Base-by-base conservation (phyloP, 139 green algal genomes). In the Spirogloea muscicola region DNA sequence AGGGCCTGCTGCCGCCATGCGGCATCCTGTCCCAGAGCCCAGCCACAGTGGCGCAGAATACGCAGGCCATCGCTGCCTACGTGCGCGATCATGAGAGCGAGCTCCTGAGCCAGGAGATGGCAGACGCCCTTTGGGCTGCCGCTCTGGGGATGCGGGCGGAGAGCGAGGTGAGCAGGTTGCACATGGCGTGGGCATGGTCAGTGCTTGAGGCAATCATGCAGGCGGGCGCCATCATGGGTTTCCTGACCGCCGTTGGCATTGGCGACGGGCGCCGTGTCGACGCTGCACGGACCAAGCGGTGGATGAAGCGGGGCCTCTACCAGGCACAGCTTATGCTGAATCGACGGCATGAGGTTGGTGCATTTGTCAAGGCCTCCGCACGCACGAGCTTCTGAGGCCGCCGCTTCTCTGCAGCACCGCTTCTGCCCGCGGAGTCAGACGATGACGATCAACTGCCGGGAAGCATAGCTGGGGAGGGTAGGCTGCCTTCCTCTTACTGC, bases 241-340 rank as follows among this genome's bases (percentile, higher is more conserved):
- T 76, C 29, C 67, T 76, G 25, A 29, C 21, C 6, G 67, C 67
- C 21, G 49, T 76, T 10, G 33, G 57, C 10, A 64, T 64, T 42
- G 57, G 41, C 27, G 31, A 27, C 16, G 25, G 67, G 10, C n/a
- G 25, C 29, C 43, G 65, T 36, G 52, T 39, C 6, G 67, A 76
- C 31, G 34, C 66, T 4, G 36, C 27, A 33, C n/a, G 67, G 38
- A 36, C 66, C 49, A 76, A 69, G 29, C 40, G 67, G 46, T 76
- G 67, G 67, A 76, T 76, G 67, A 69, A 48, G 29, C 55, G 67
- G 13, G 67, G 46, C 7, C 46, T 76, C 27, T 76, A 49, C 49
- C 67, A 76, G 29, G 67, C 67, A 33, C 46, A 68, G 39, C 49
- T 76, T 3, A 76, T 76, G 67, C 49, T 76, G 3, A 76, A 76